These are phyloP conservation scores for Picochlorum sp. DNA, from an alignment of 139 green algal genomes.

Conservation along the genomic window DNA sequence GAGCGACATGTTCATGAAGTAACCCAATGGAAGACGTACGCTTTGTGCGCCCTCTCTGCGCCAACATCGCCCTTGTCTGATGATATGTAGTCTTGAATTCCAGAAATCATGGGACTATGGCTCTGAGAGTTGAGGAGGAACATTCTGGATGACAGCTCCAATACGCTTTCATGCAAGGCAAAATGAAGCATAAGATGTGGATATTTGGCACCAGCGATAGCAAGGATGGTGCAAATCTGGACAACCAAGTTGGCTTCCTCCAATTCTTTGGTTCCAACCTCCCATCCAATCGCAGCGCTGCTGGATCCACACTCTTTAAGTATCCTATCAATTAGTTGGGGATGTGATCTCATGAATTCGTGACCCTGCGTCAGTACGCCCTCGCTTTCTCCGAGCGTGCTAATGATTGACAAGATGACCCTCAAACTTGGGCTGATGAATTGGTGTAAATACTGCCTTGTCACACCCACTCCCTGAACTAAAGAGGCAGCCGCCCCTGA, in stretches of 20 bases:
- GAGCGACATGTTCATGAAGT: background rate
- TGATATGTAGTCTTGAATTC: background rate
- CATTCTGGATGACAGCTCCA: slow-evolving; percentile 24
- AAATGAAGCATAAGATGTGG: slow-evolving; percentile 3
- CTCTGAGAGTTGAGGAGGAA: slow-evolving; percentile 22
- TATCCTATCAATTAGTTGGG: slow-evolving; percentile 32
- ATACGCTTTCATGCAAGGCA: slow-evolving; percentile 23
- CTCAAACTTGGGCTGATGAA: slow-evolving; percentile 36
- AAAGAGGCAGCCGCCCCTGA: slow-evolving; percentile 14
- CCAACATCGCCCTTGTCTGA: background rate
- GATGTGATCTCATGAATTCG: slow-evolving; percentile 44
- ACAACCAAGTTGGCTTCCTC: slow-evolving; percentile 49
- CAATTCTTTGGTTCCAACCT: slow-evolving; percentile 41
- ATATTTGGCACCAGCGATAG: background rate
- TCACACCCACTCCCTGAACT: background rate
- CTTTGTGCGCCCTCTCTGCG: background rate
- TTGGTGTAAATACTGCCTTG: slow-evolving; percentile 14
- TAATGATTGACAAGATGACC: slow-evolving; percentile 40
- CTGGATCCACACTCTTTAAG: slow-evolving; percentile 39
- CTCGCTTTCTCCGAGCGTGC: slow-evolving; percentile 26
- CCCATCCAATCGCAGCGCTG: slow-evolving; percentile 18
- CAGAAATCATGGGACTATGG: background rate
- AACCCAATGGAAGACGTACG: background rate
- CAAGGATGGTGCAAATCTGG: slow-evolving; percentile 39
- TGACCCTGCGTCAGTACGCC: slow-evolving; percentile 32